phyloP scores from a whole-genome alignment of 352 stramenopile species.

The Phytophthora sp. region DNA sequence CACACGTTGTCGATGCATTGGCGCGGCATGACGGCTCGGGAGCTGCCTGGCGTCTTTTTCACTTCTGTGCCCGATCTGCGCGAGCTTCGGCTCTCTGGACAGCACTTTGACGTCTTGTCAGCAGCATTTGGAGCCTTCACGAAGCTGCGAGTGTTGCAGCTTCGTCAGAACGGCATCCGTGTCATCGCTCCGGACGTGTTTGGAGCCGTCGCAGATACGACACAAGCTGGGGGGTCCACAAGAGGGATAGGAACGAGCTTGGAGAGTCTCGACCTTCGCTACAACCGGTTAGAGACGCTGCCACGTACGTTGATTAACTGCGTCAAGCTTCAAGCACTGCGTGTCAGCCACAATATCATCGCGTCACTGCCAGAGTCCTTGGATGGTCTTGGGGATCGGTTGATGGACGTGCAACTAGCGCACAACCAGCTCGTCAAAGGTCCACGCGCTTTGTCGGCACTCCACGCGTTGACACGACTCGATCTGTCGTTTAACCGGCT shows the following conservation, averaged over 20 bases:
- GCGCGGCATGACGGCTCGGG: conserved; percentile 53
- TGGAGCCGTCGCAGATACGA: background rate
- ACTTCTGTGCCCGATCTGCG: conserved; percentile 40
- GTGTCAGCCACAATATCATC: conserved; percentile 58
- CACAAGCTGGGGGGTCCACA: background rate
- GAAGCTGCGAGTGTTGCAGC: conserved; percentile 59
- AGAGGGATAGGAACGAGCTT: conserved; percentile 34
- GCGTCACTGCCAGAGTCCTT: conserved; percentile 45
- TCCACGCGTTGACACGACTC: conserved; percentile 45
- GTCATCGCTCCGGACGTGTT: conserved; percentile 57
- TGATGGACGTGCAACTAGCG: conserved; percentile 49
- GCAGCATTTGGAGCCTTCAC: conserved; percentile 42
- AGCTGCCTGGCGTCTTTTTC: conserved; percentile 63
- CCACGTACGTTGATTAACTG: conserved; percentile 52
- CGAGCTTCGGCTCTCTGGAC: conserved; percentile 70
- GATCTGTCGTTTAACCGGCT: conserved; percentile 80
- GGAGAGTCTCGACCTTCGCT: conserved; percentile 69
- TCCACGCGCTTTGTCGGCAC: conserved; percentile 33
- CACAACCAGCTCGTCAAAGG: conserved; percentile 61
- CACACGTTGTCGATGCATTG: conserved; percentile 71
- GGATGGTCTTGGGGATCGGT: conserved; percentile 26
- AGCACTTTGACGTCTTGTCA: conserved; percentile 51
- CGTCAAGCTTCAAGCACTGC: conserved; percentile 47
- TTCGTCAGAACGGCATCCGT: conserved; percentile 67
- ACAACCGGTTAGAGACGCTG: conserved; percentile 57